Evolutionary conservation across 2,329 filamentous ascomycete genomes (phyloP).

Genomic region (Huntiella omanensis): DNA sequence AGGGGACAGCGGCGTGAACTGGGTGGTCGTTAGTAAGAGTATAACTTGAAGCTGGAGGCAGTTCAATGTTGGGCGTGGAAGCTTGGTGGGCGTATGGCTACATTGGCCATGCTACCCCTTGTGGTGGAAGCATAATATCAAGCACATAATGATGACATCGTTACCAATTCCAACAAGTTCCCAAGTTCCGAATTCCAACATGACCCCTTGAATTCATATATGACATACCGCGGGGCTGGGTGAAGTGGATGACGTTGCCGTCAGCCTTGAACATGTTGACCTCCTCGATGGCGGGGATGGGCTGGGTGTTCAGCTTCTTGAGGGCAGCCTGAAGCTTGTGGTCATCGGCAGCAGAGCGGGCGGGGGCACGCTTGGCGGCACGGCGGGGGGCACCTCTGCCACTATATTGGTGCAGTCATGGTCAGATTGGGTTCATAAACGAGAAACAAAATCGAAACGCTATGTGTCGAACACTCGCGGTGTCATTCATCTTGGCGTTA

Average conservation of each 20-base stretch:
- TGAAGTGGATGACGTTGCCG: slow-evolving; percentile 99
- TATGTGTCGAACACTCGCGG: background rate
- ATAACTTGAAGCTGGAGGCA: too few species aligned
- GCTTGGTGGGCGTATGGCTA: background rate
- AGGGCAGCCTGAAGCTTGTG: slow-evolving; percentile 96
- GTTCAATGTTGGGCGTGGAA: background rate
- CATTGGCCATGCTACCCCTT: too few species aligned
- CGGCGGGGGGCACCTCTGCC: slow-evolving; percentile 96
- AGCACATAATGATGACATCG: too few species aligned
- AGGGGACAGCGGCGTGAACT: slow-evolving; percentile 94
- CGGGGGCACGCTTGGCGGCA: slow-evolving; percentile 96
- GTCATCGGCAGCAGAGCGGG: slow-evolving; percentile 85
- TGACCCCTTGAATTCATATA: background rate
- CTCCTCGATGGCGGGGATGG: slow-evolving; percentile 98
- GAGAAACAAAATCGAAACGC: slow-evolving; percentile 3
- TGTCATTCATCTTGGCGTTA: background rate
- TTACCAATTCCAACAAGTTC: too few species aligned
- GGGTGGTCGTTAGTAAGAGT: slow-evolving; percentile 3
- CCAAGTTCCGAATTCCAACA: too few species aligned
- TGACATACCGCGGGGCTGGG: slow-evolving; percentile 78
- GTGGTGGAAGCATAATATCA: too few species aligned
- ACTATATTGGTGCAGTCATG: slow-evolving; percentile 22
- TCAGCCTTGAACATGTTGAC: slow-evolving; percentile 99
- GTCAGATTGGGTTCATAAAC: slow-evolving; percentile 8
- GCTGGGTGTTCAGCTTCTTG: slow-evolving; percentile 99